These are phyloP conservation scores for Cytospora leucostoma DNA, from an alignment of 2,329 filamentous ascomycete species.

Conservation along the genomic window DNA sequence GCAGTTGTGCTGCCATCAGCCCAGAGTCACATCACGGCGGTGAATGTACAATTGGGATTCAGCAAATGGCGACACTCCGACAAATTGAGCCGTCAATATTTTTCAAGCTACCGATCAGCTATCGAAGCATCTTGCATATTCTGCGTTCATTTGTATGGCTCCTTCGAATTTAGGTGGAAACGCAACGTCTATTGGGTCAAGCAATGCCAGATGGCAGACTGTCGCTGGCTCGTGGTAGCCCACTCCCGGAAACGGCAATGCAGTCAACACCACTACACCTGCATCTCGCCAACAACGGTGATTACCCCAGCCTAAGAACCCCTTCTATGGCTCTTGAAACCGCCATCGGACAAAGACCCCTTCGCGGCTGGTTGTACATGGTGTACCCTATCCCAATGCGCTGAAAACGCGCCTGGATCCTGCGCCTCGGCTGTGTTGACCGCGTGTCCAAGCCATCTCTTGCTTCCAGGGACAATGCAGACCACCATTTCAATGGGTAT, in stretches of 20 bases:
- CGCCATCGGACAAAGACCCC: slow-evolving; percentile 1
- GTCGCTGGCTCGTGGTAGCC: slow-evolving; percentile 40
- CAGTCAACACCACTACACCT: slow-evolving; percentile 17
- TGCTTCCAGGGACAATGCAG: not conserved
- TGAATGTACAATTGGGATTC: slow-evolving; percentile 15
- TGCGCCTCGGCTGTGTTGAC: slow-evolving; percentile 22
- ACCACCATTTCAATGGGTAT: slow-evolving; percentile 14
- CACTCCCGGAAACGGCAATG: slow-evolving; percentile 33
- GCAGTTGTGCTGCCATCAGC: slow-evolving; percentile 21
- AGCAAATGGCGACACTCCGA: slow-evolving; percentile 6
- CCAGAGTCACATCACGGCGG: slow-evolving; percentile 17
- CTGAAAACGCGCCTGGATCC: slow-evolving; percentile 26
- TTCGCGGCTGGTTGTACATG: slow-evolving; percentile 6
- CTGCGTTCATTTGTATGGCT: slow-evolving; percentile 16
- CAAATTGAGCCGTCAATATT: not conserved
- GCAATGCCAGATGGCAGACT: slow-evolving; percentile 50
- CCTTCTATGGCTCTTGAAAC: slow-evolving; percentile 2
- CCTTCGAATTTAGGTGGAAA: slow-evolving; percentile 11
- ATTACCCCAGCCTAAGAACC: slow-evolving; percentile 25
- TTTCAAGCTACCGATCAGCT: slow-evolving; percentile 16
- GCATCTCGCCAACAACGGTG: slow-evolving; percentile 19
- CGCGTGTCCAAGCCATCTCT: not conserved
- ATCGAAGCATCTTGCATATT: slow-evolving; percentile 17
- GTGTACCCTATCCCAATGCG: slow-evolving; percentile 1
- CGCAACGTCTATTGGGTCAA: slow-evolving; percentile 36